Conservation (phyloP, 2,329 filamentous ascomycete genomes). For the Mycosphaerella arachidis region DNA sequence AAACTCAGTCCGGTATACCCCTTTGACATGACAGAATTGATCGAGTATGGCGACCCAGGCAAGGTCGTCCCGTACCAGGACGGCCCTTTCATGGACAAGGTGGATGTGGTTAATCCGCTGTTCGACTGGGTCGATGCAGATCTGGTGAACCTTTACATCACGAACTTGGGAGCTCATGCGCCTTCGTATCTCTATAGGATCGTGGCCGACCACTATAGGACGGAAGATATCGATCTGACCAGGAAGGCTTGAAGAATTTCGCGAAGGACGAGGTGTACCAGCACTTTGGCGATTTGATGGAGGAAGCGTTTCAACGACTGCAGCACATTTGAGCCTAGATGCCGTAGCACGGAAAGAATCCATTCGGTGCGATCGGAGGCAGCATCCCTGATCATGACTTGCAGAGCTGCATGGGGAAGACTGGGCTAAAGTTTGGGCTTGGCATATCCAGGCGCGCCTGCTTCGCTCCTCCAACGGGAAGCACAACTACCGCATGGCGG, state of each 20-base stretch:
- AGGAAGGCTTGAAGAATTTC: background rate
- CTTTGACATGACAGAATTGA: constrained; percentile 72
- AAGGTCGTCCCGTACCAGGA: constrained; percentile 74
- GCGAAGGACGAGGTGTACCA: too few relatives aligned
- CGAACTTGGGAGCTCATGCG: constrained; percentile 71
- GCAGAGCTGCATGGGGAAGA: too few relatives aligned
- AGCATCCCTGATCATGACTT: too few relatives aligned
- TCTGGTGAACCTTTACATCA: constrained; percentile 75
- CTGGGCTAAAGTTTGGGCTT: too few relatives aligned
- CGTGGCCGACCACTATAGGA: constrained; percentile 70
- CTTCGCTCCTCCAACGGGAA: too few relatives aligned
- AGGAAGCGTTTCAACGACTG: too few relatives aligned
- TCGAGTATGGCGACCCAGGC: constrained; percentile 81
- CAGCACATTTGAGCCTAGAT: too few relatives aligned
- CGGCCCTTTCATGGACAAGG: constrained; percentile 69
- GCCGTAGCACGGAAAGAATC: too few relatives aligned
- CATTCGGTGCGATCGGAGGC: too few relatives aligned
- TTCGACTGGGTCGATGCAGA: constrained; percentile 79
- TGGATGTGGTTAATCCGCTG: constrained; percentile 72
- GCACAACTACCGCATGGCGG: too few relatives aligned
- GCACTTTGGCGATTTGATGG: too few relatives aligned
- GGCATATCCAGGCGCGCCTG: too few relatives aligned
- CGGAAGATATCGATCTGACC: constrained; percentile 60
- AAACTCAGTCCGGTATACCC: constrained; percentile 88
- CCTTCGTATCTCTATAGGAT: constrained; percentile 69